Evolutionary conservation across 2,329 filamentous ascomycete genomes (phyloP).

Genomic region (Thielaviopsis euricoi): DNA sequence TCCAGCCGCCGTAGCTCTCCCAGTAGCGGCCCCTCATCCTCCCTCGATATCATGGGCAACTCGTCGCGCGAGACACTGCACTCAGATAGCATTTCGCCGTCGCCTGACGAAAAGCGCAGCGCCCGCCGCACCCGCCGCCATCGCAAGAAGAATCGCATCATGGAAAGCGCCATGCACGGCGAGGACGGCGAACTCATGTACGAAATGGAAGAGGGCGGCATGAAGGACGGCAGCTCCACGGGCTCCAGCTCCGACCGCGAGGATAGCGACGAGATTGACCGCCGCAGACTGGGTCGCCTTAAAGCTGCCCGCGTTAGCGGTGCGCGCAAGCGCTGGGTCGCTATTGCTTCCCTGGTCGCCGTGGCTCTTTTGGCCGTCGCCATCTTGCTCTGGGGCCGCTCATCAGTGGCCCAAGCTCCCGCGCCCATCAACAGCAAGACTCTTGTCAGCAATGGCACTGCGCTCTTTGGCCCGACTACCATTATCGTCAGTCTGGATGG

Average conservation of each 20-base stretch:
- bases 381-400: conserved; percentile 15
- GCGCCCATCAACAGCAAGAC: conserved; percentile 33
- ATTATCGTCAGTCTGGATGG: conserved; percentile 89
- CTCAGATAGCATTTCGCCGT: too few species aligned
- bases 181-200: conserved; percentile 70
- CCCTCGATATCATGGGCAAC: background rate
- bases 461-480: conserved; percentile 78
- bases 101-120: conserved; percentile 27
- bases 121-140: conserved; percentile 32
- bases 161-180: conserved; percentile 38
- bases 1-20: background rate
- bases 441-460: conserved; percentile 63
- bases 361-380: conserved; percentile 5
- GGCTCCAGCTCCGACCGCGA: conserved; percentile 46
- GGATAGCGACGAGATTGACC: conserved; percentile 40
- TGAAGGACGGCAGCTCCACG: conserved; percentile 48
- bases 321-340: conserved; percentile 16
- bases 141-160: conserved; percentile 35
- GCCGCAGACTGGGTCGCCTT: conserved; percentile 32
- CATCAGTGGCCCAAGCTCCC: background rate
- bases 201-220: conserved; percentile 72
- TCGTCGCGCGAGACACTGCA: background rate
- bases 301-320: background rate
- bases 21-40: background rate
- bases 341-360: conserved; percentile 32